These are phyloP conservation scores for Tranzscheliella williamsii DNA, from an alignment of 1,284 basidiomycete genomes.

Conservation along the genomic window DNA sequence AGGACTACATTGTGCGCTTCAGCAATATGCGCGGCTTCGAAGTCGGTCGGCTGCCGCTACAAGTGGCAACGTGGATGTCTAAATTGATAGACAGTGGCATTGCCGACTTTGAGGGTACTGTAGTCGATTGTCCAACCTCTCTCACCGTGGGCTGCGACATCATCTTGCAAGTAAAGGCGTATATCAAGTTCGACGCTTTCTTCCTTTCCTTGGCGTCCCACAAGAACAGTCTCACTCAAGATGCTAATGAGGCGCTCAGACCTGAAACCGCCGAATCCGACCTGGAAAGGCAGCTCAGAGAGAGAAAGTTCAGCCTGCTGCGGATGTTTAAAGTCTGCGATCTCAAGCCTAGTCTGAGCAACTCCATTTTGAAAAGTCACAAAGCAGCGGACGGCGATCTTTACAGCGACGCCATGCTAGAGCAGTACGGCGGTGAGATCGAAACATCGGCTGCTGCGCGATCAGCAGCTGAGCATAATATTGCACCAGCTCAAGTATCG, in stretches of 20 bases:
- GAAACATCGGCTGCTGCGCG: neutral
- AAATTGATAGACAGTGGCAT: slow-evolving; percentile 51
- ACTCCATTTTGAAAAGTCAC: slow-evolving; percentile 53
- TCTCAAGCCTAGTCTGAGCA: slow-evolving; percentile 44
- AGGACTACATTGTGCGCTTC: slow-evolving; percentile 57
- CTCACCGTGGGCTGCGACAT: slow-evolving; percentile 55
- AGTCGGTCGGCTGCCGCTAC: slow-evolving; percentile 50
- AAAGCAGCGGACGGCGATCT: slow-evolving; percentile 66
- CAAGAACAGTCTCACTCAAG: neutral
- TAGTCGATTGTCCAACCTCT: slow-evolving; percentile 51
- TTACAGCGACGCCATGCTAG: slow-evolving; percentile 41
- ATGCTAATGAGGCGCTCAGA: slow-evolving; percentile 18
- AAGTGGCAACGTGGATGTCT: slow-evolving; percentile 56
- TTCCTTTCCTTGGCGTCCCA: slow-evolving; percentile 7
- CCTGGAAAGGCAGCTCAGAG: slow-evolving; percentile 74
- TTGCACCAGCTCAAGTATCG: neutral
- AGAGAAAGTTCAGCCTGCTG: slow-evolving; percentile 69
- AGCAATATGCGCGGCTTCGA: slow-evolving; percentile 56
- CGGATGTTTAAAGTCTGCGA: slow-evolving; percentile 55
- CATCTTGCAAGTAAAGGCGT: slow-evolving; percentile 53
- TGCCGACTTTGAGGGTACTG: slow-evolving; percentile 49
- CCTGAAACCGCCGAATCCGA: slow-evolving; percentile 73
- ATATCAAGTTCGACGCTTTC: slow-evolving; percentile 38
- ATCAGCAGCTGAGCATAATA: neutral
- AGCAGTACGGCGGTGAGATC: slow-evolving; percentile 62